Percentiles rank a stretch among this genome's conserved stretches.
Conservation (phyloP, 441 rosid species). For the Syzygium malaccense region DNA sequence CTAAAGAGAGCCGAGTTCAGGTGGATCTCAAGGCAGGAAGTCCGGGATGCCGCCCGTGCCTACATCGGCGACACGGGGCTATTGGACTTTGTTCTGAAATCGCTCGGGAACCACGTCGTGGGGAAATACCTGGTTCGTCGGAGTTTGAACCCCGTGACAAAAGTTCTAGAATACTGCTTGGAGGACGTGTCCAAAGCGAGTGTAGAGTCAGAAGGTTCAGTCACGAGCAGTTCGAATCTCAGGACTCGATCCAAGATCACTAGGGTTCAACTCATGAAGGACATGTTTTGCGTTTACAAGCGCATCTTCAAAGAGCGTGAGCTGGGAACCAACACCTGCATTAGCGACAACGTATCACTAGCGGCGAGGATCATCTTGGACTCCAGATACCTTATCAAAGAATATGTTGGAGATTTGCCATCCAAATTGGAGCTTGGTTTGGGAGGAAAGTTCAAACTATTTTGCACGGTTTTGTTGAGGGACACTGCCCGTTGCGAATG, state of each 20-base stretch:
- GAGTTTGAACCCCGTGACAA: constrained; percentile 80
- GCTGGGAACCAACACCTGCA: constrained; percentile 21
- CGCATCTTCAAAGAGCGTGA: constrained; percentile 47
- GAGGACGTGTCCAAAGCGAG: constrained; percentile 54
- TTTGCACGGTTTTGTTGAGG: constrained; percentile 41
- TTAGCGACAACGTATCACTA: constrained; percentile 38
- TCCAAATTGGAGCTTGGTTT: constrained; percentile 15
- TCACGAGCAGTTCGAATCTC: constrained; percentile 23
- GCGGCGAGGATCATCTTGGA: constrained; percentile 66
- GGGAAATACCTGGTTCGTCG: constrained; percentile 81
- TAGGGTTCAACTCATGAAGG: constrained; percentile 57
- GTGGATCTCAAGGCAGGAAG: constrained; percentile 92
- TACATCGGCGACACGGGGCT: constrained; percentile 88
- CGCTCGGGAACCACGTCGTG: constrained; percentile 78
- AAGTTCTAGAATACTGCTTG: constrained; percentile 75
- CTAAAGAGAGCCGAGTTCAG: constrained; percentile 44
- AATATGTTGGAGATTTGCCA: constrained; percentile 25
- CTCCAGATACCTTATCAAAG: constrained; percentile 59
- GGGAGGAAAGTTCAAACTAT: constrained; percentile 42
- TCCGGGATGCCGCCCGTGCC: constrained; percentile 79
- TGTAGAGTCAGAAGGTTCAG: constrained; percentile 29
- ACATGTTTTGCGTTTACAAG: constrained; percentile 45
- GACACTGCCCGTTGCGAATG: constrained; percentile 11
- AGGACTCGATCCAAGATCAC: constrained; percentile 43
- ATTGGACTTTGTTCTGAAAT: constrained; percentile 82